Conservation (phyloP, 257 asterid species). For the Salvia splendens region DNA sequence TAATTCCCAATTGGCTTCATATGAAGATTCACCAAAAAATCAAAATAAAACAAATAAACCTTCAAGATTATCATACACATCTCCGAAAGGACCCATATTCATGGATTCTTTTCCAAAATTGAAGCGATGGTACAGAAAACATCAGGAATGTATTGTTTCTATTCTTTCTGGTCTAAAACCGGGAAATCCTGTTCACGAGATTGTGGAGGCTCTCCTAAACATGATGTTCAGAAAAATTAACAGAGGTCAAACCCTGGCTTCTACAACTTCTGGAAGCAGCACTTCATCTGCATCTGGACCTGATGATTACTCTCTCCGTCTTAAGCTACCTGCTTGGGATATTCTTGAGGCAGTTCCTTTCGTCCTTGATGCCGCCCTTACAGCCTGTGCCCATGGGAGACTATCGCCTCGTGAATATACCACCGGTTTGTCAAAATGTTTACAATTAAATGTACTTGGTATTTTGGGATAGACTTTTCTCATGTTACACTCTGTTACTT, state of each 20-base stretch:
- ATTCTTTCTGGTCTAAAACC: constrained; percentile 83
- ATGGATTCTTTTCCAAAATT: constrained; percentile 88
- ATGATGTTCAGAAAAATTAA: constrained; percentile 81
- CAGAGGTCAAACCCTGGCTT: constrained; percentile 58
- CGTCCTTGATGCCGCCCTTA: constrained; percentile 95
- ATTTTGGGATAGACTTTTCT: constrained; percentile 18
- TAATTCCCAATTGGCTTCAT: constrained; percentile 65
- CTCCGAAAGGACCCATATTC: constrained; percentile 63
- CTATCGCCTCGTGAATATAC: constrained; percentile 93
- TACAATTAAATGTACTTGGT: constrained; percentile 20
- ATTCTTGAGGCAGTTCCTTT: constrained; percentile 96
- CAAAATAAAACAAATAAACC: constrained; percentile 49
- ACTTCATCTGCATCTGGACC: constrained; percentile 67
- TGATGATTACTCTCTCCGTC: constrained; percentile 64
- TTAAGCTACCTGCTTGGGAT: constrained; percentile 97
- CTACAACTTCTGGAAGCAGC: constrained; percentile 80
- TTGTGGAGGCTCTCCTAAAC: constrained; percentile 79
- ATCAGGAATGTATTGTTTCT: constrained; percentile 86
- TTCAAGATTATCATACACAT: constrained; percentile 43
- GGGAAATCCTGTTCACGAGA: constrained; percentile 87
- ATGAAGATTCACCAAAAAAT: constrained; percentile 47
- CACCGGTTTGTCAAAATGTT: constrained; percentile 61
- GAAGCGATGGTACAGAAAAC: constrained; percentile 87
- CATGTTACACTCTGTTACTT: constrained; percentile 22
- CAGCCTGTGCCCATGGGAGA: constrained; percentile 90